These are phyloP conservation scores for Myriosclerotinia scirpicola DNA, from an alignment of 2,329 filamentous ascomycete genomes.

Conservation along the genomic window DNA sequence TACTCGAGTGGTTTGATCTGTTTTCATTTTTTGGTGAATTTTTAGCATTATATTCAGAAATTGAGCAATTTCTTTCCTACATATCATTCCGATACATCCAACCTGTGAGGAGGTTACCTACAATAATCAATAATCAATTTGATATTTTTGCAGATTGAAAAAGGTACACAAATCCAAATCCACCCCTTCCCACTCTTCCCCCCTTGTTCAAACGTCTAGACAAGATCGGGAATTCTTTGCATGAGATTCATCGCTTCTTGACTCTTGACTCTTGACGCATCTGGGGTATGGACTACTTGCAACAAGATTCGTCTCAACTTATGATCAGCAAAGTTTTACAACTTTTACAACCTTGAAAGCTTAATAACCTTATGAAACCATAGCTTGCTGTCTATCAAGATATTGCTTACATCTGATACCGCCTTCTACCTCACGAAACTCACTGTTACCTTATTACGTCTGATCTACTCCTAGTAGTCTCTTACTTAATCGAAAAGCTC, in stretches of 20 bases:
- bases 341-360: background rate
- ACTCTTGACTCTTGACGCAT: constrained; percentile 27
- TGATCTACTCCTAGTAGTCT: constrained; percentile 39
- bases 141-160: too few relatives aligned
- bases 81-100: too few relatives aligned
- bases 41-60: background rate
- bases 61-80: background rate
- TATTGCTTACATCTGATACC: constrained; percentile 18
- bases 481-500: constrained; percentile 25
- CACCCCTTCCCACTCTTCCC: too few relatives aligned
- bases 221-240: constrained; percentile 13
- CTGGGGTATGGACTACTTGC: constrained; percentile 18
- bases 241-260: constrained; percentile 10
- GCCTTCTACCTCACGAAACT: constrained; percentile 43
- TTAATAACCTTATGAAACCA: constrained; percentile 45
- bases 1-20: too few relatives aligned
- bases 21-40: too few relatives aligned
- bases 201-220: constrained; percentile 12
- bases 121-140: too few relatives aligned
- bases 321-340: background rate
- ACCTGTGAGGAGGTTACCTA: too few relatives aligned
- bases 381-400: constrained; percentile 46
- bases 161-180: too few relatives aligned
- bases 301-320: constrained; percentile 23
- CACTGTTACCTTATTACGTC: constrained; percentile 43